phyloP scores from a whole-genome alignment of 345 rosid species.

The Eucalyptus leucophloia region DNA sequence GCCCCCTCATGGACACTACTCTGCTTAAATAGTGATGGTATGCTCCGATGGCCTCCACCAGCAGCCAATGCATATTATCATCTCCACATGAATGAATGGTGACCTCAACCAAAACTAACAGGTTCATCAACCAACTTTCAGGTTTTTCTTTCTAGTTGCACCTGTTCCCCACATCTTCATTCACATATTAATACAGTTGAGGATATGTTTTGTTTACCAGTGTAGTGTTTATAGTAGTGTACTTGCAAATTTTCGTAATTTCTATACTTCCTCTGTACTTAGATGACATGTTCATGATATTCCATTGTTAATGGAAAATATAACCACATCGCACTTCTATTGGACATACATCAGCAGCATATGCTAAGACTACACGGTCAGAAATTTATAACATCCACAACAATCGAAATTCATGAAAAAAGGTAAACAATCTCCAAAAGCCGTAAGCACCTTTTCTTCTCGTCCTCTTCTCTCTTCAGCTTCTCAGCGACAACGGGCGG shows the following conservation, averaged over 20 bases:
- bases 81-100: background rate
- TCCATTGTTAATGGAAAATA: background rate
- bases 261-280: background rate
- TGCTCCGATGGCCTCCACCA: background rate
- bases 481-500: slow-evolving; percentile 15
- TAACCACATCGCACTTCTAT: background rate
- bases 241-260: background rate
- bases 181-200: background rate
- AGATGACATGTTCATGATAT: background rate
- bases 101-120: background rate
- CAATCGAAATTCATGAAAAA: background rate
- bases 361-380: background rate
- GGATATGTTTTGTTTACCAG: background rate
- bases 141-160: background rate
- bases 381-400: background rate
- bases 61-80: background rate
- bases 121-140: background rate
- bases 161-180: background rate
- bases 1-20: background rate
- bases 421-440: background rate
- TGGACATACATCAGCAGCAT: background rate
- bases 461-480: slow-evolving; percentile 40
- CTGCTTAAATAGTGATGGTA: background rate
- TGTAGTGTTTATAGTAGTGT: background rate
- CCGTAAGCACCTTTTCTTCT: slow-evolving; percentile 34